phyloP scores from a whole-genome alignment of 2,329 filamentous ascomycete species.

The Claviceps maximensis region DNA sequence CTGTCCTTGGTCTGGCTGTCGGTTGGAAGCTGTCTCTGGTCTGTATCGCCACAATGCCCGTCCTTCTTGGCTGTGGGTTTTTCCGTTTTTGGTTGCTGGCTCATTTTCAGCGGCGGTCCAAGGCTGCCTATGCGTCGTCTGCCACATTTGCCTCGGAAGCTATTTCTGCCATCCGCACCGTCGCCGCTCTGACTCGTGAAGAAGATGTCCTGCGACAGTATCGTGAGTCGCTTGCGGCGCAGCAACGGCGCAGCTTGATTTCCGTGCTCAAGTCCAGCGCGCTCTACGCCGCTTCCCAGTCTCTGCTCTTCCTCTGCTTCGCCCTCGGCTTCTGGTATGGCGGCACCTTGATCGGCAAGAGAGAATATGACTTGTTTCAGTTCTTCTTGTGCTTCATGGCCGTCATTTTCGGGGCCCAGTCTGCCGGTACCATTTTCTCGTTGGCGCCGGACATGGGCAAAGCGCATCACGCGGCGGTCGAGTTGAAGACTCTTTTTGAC shows the following conservation, averaged over 20 bases:
- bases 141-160: slow-evolving; percentile 87
- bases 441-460: slow-evolving; percentile 91
- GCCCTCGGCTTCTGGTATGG: slow-evolving; percentile 92
- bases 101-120: slow-evolving; percentile 65
- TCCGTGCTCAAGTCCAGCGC: slow-evolving; percentile 65
- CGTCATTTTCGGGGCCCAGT: slow-evolving; percentile 84
- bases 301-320: slow-evolving; percentile 68
- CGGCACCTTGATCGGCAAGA: slow-evolving; percentile 56
- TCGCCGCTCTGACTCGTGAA: slow-evolving; percentile 82
- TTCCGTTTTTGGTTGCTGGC: slow-evolving; percentile 77
- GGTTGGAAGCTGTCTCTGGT: slow-evolving; percentile 84
- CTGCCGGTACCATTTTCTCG: slow-evolving; percentile 77
- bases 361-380: slow-evolving; percentile 65
- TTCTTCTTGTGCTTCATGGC: slow-evolving; percentile 88
- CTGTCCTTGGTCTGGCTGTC: slow-evolving; percentile 56
- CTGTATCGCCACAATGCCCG: slow-evolving; percentile 63
- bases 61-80: slow-evolving; percentile 72
- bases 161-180: slow-evolving; percentile 85
- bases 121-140: slow-evolving; percentile 64
- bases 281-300: slow-evolving; percentile 77
- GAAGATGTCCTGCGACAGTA: slow-evolving; percentile 65
- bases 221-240: slow-evolving; percentile 48
- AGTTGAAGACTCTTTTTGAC: slow-evolving; percentile 76
- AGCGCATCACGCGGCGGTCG: slow-evolving; percentile 68
- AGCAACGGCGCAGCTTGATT: slow-evolving; percentile 53